Evolutionary conservation across 345 rosid species (phyloP), one percentile per base, ranked within the genome.

Genomic region (Cochlearia excelsa): DNA sequence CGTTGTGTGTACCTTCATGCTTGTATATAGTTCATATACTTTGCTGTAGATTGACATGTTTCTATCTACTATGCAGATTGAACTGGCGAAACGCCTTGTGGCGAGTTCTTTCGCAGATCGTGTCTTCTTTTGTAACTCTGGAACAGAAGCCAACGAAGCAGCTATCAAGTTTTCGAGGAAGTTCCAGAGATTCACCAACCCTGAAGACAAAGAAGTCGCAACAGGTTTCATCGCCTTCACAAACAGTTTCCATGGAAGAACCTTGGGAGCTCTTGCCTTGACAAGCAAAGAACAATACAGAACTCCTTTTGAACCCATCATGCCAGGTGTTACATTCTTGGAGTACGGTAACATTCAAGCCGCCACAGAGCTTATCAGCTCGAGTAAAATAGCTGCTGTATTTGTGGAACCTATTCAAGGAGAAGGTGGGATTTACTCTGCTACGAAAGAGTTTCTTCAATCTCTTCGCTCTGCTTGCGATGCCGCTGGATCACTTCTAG

Each of bases 351-450:
- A 93, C 60, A 70, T 75, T 23, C 70, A 84, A 75, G 83, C 91
- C 7, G 76, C 97, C 9, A 69, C 40, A 5, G 80, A 83, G 9
- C 69, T 75, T 29, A 85, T 87, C 55, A 46, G 54, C 67, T 69
- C 30, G 1, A 86, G 91, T 31, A 82, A 79, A 63, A 80, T 78
- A 54, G 97, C 95, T 47, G 99, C 99, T 10, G 90, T 89, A 5
- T 93, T 93, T 69, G 89, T 87, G 26, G 99, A 93, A 70, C 99
- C 97, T 11, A 69, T 93, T 54, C 99, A 93, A 59, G 99, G 99
- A 47, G 99, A 93, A 81, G 99, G 99, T 1, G 99, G 99, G 49
- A 78, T 93, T 34, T 72, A 82, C 51, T 80, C 89, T 54, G 95
- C 97, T 34, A 83, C 84, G 4, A 81, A 79, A 58, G 95, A 84